phyloP scores from a whole-genome alignment of 495 filamentous ascomycete genomes.

The Penicillium angulare region DNA sequence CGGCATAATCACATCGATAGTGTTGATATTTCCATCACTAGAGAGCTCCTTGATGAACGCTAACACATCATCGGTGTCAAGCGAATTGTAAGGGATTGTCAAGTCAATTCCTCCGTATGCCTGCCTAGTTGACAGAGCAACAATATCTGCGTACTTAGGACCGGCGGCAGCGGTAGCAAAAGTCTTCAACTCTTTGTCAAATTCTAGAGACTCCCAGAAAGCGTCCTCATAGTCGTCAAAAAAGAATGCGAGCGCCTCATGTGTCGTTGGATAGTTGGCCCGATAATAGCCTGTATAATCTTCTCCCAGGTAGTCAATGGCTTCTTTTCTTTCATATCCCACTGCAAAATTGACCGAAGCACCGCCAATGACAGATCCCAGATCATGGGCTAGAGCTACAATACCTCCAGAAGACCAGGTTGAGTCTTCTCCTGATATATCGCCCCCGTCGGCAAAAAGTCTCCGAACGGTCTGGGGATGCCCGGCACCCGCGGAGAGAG shows the following conservation, averaged over 20 bases:
- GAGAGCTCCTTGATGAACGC: slow-evolving; percentile 55
- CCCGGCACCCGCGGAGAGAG: slow-evolving; percentile 29
- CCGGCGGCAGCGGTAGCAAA: slow-evolving; percentile 32
- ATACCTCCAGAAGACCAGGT: slow-evolving; percentile 29
- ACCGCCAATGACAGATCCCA: slow-evolving; percentile 31
- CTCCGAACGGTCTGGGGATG: slow-evolving; percentile 16
- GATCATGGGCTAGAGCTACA: slow-evolving; percentile 43
- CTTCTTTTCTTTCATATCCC: slow-evolving; percentile 43
- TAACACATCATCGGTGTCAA: slow-evolving; percentile 40
- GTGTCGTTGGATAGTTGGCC: slow-evolving; percentile 27
- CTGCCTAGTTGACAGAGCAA: slow-evolving; percentile 46
- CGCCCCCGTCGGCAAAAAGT: slow-evolving; percentile 25
- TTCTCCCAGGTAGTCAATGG: slow-evolving; percentile 49
- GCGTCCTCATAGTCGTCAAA: slow-evolving; percentile 46
- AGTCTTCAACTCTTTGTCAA: slow-evolving; percentile 33
- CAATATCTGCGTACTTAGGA: slow-evolving; percentile 47
- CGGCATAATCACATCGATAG: slow-evolving; percentile 52
- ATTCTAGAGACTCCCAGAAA: slow-evolving; percentile 24
- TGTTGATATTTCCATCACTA: slow-evolving; percentile 53
- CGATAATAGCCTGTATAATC: slow-evolving; percentile 46
- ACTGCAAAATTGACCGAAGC: slow-evolving; percentile 45
- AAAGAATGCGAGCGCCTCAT: slow-evolving; percentile 39
- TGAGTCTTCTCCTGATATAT: slow-evolving; percentile 14
- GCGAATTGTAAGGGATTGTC: slow-evolving; percentile 41
- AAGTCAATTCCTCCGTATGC: slow-evolving; percentile 51